A percentile compares a stretch with the other conserved stretches of the same genome.
phyloP scores from a whole-genome alignment of 1,139 yeast species.

The Suhomyces bokatorum region DNA sequence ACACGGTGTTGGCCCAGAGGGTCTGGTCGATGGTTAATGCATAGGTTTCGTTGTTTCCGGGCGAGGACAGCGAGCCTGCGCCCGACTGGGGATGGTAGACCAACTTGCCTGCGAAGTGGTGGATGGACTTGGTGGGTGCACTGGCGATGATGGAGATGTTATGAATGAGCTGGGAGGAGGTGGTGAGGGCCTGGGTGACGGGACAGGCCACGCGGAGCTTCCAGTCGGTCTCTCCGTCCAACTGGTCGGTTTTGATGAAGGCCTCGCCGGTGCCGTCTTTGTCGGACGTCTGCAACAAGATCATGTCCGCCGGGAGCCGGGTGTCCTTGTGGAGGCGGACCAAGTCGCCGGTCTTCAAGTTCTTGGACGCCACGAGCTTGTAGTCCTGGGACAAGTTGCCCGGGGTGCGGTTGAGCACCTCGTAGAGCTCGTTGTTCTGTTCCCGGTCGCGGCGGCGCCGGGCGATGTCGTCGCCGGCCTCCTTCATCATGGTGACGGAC shows the following conservation, averaged over 20 bases:
- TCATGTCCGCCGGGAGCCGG: constrained; percentile 91
- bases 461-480: constrained; percentile 90
- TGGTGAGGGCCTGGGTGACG: constrained; percentile 61
- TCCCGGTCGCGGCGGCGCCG: constrained; percentile 89
- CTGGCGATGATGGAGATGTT: constrained; percentile 61
- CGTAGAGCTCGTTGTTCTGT: constrained; percentile 80
- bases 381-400: constrained; percentile 30
- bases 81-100: constrained; percentile 39
- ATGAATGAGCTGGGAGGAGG: constrained; percentile 35
- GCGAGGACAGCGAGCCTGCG: constrained; percentile 21
- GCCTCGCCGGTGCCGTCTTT: constrained; percentile 70
- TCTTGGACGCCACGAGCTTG: constrained; percentile 55
- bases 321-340: constrained; percentile 79
- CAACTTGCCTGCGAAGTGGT: constrained; percentile 73
- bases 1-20: constrained; percentile 95
- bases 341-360: constrained; percentile 82
- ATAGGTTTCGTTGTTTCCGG: constrained; percentile 47
- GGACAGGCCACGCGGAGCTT: constrained; percentile 78
- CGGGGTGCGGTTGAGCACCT: constrained; percentile 52
- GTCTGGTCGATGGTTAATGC: constrained; percentile 89
- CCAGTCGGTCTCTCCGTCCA: constrained; percentile 99
- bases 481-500: constrained; percentile 90
- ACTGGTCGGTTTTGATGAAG: constrained; percentile 93
- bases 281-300: constrained; percentile 82
- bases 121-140: constrained; percentile 82